These are phyloP conservation scores for Pestalotiopsis sp. DNA, from an alignment of 2,329 filamentous ascomycete genomes.

Conservation along the genomic window DNA sequence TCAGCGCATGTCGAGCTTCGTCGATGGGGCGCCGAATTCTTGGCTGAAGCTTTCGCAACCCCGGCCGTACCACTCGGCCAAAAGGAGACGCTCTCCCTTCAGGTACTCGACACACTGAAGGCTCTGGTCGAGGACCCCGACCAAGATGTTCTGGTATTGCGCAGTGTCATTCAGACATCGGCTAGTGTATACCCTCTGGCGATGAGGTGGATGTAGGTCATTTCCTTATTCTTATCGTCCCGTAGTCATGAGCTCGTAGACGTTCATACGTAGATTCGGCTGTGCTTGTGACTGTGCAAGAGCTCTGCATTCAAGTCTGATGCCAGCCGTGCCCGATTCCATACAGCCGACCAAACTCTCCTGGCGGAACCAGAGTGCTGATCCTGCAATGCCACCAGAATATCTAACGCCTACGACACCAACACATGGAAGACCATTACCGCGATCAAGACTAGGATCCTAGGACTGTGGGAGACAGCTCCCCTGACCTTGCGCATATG, in stretches of 20 bases:
- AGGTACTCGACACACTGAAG: slow-evolving; percentile 76
- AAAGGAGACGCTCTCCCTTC: slow-evolving; percentile 78
- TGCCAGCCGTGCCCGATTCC: slow-evolving; percentile 9
- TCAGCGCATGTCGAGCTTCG: slow-evolving; percentile 76
- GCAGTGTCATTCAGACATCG: slow-evolving; percentile 82
- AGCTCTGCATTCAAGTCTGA: slow-evolving; percentile 14
- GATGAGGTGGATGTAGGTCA: slow-evolving; percentile 89
- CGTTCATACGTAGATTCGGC: slow-evolving; percentile 23
- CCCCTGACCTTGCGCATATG: slow-evolving; percentile 79
- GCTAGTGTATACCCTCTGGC: slow-evolving; percentile 92
- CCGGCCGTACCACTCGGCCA: slow-evolving; percentile 75
- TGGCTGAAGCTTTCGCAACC: slow-evolving; percentile 93
- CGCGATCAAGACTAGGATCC: slow-evolving; percentile 83
- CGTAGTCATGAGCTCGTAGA: slow-evolving; percentile 24
- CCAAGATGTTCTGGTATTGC: slow-evolving; percentile 78
- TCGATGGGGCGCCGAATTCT: slow-evolving; percentile 94
- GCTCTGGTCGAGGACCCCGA: slow-evolving; percentile 68
- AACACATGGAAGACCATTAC: slow-evolving; percentile 86
- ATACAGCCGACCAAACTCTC: slow-evolving; percentile 11
- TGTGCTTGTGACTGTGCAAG: slow-evolving; percentile 21
- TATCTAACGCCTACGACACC: slow-evolving; percentile 80
- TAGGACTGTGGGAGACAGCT: slow-evolving; percentile 84
- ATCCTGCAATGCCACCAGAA: slow-evolving; percentile 55
- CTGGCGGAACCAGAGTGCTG: slow-evolving; percentile 16
- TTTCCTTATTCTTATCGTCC: slow-evolving; percentile 13